Evolutionary conservation across 176 grass and related monocot genomes (phyloP), one percentile per base, ranked within the genome.

Genomic region (Bothriochloa decipiens): DNA sequence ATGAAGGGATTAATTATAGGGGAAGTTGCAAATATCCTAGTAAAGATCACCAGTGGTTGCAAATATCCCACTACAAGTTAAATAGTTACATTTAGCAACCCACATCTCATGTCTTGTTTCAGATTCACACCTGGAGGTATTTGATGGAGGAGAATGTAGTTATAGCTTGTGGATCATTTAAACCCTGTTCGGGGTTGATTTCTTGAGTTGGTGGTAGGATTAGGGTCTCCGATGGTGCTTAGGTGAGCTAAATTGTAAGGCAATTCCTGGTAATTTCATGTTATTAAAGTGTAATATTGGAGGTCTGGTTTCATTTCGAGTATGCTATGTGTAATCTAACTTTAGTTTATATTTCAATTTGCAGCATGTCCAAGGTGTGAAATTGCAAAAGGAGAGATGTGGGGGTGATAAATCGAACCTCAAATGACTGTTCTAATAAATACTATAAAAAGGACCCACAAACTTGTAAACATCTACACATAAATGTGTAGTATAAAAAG

Each of bases 391-490:
- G 10, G 7, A 50, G 7, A 29, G 7, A 74, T 74, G 25, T 50
- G 25, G 42, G 25, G 71, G 25, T 74, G 71, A 14, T 74, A 49
- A 50, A 50, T 12, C 0, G 8, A 50, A 50, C 71, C 47, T 16
- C 43, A 49, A 17, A 50, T 78, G 80, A 76, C 68, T 25, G 47
- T 29, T 83, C 41, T 12, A 20, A 5, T 58, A 14, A 4, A n/a
- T 60, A 62, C 28, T 82, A 76, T 29, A 28, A 41, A 80, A 66
- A 71, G 23, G 42, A 53, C 16, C 37, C 36, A 26, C 26, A 22
- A 46, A 58, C 10, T 46, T 68, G 61, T 68, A 55, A 43, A 74
- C 43, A 83, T 77, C 71, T 71, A 49, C 28, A 77, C 28, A 42
- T 42, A 61, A 66, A 68, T 50, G 11, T n/a, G 77, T 35, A 7